A percentile compares a stretch with the other conserved stretches of the same genome.
Conservation (phyloP, 805 yeast genomes). For the Saccharomycopsis sp. region DNA sequence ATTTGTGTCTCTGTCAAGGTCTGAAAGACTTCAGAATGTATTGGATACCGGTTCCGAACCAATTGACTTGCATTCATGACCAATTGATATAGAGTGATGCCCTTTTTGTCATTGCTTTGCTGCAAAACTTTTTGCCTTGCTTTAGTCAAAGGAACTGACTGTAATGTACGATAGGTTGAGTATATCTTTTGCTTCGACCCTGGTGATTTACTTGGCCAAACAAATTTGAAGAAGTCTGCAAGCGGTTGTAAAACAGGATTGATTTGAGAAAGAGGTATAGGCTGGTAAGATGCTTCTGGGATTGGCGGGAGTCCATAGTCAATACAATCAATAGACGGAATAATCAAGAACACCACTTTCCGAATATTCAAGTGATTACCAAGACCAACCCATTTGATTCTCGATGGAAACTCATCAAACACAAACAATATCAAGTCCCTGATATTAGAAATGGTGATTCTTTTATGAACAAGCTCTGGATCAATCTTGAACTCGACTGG, state of each 20-base stretch:
- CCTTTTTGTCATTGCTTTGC: conserved; percentile 22
- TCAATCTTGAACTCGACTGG: conserved; percentile 29
- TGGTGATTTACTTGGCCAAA: conserved; percentile 50
- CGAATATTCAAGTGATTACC: conserved; percentile 38
- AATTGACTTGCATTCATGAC: conserved; percentile 42
- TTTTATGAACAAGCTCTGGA: conserved; percentile 26
- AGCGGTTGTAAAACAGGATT: conserved; percentile 25
- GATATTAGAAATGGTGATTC: conserved; percentile 32
- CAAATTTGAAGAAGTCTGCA: conserved; percentile 31
- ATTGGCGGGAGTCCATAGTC: conserved; percentile 47
- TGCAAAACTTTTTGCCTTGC: conserved; percentile 18
- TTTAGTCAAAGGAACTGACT: conserved; percentile 47
- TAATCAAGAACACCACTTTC: conserved; percentile 49
- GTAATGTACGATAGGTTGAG: conserved; percentile 47
- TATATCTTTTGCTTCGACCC: conserved; percentile 52
- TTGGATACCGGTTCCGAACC: conserved; percentile 45
- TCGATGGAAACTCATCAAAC: conserved; percentile 31
- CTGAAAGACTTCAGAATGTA: no score
- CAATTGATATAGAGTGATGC: conserved; percentile 44
- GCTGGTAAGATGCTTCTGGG: conserved; percentile 13
- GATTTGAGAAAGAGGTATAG: conserved; percentile 11
- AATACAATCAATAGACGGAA: no score
- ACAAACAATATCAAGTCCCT: conserved; percentile 39
- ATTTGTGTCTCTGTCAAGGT: not conserved
- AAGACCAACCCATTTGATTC: conserved; percentile 43